These are phyloP conservation scores for Candida tropicalis DNA, from an alignment of 1,139 yeast genomes.

Conservation along the genomic window DNA sequence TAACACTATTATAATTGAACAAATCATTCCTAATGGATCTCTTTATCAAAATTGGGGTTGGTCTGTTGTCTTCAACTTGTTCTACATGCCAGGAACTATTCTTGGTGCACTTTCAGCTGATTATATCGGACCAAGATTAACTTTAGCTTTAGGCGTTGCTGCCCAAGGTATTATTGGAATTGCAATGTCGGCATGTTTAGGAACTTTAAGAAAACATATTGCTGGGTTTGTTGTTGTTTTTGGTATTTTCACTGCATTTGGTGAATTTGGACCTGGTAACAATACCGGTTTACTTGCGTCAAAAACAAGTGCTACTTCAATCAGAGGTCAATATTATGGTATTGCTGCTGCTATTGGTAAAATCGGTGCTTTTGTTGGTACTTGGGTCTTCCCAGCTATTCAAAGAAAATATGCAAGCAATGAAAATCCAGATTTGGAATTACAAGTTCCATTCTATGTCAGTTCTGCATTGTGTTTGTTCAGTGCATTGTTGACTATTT, in stretches of 20 bases:
- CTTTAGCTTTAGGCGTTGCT: constrained; percentile 67
- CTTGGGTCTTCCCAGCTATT: constrained; percentile 80
- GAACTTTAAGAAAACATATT: constrained; percentile 55
- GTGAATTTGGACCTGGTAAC: constrained; percentile 95
- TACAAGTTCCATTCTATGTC: constrained; percentile 77
- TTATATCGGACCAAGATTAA: constrained; percentile 83
- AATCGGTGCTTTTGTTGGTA: constrained; percentile 89
- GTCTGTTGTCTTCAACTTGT: constrained; percentile 85
- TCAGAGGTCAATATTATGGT: constrained; percentile 89
- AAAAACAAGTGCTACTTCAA: constrained; percentile 83
- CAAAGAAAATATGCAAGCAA: constrained; percentile 41
- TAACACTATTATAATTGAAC: constrained; percentile 64
- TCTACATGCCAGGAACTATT: constrained; percentile 90
- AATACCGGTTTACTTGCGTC: constrained; percentile 86
- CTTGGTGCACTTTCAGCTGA: constrained; percentile 81
- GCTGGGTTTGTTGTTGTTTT: constrained; percentile 82
- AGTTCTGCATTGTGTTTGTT: constrained; percentile 76
- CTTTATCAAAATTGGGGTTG: constrained; percentile 83
- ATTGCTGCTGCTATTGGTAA: constrained; percentile 90
- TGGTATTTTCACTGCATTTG: constrained; percentile 82
- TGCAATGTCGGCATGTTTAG: constrained; percentile 78
- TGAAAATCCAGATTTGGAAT: constrained; percentile 24
- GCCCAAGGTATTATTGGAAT: constrained; percentile 82
- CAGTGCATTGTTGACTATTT: constrained; percentile 66
- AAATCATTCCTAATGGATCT: constrained; percentile 47